Percentiles rank a stretch among this genome's conserved stretches.
These are phyloP conservation scores for Marasmius oreades DNA, from an alignment of 1,284 basidiomycete species.

Conservation along the genomic window DNA sequence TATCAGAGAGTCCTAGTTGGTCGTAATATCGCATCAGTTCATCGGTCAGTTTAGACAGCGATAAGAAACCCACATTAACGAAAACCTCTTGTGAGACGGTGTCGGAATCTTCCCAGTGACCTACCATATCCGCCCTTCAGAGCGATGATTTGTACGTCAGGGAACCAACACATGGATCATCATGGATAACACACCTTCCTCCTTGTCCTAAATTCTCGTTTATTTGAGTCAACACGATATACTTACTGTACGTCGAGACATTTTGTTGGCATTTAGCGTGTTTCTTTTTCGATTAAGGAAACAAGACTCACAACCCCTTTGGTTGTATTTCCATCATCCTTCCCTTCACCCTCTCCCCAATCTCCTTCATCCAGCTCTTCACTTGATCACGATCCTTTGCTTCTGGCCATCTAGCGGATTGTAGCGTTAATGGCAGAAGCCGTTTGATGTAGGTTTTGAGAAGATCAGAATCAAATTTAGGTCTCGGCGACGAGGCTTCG, in stretches of 20 bases:
- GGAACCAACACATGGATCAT: neutral
- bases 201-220: slow-evolving; percentile 80
- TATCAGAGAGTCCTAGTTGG: slow-evolving; percentile 62
- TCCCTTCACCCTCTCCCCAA: slow-evolving; percentile 77
- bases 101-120: slow-evolving; percentile 76
- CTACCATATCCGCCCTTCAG: slow-evolving; percentile 57
- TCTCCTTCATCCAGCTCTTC: slow-evolving; percentile 75
- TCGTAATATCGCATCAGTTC: slow-evolving; percentile 6
- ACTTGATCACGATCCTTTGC: slow-evolving; percentile 63
- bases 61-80: slow-evolving; percentile 49
- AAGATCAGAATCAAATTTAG: slow-evolving; percentile 67
- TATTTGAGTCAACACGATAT: slow-evolving; percentile 77
- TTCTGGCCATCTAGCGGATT: slow-evolving; percentile 62
- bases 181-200: slow-evolving; percentile 52
- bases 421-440: slow-evolving; percentile 64
- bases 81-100: slow-evolving; percentile 67
- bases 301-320: slow-evolving; percentile 63
- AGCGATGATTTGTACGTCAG: slow-evolving; percentile 8
- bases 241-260: slow-evolving; percentile 53
- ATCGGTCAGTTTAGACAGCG: slow-evolving; percentile 13
- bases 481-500: slow-evolving; percentile 51
- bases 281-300: neutral
- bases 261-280: neutral
- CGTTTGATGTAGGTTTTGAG: slow-evolving; percentile 78
- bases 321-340: slow-evolving; percentile 79